These are phyloP conservation scores for Drechslerella dactyloides DNA, from an alignment of 2,329 filamentous ascomycete genomes.

Conservation along the genomic window DNA sequence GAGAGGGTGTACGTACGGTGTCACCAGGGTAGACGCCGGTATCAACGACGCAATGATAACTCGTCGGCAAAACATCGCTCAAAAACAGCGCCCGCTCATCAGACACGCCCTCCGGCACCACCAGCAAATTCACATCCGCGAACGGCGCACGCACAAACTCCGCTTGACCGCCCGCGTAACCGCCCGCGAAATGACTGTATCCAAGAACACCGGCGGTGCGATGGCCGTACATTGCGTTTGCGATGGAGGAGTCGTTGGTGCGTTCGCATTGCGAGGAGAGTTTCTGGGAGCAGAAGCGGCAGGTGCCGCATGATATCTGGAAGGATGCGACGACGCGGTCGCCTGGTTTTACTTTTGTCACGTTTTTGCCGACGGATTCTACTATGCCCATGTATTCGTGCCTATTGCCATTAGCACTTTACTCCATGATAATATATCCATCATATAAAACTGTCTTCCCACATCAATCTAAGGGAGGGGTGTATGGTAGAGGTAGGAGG, in stretches of 20 bases:
- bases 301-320: constrained; percentile 72
- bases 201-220: constrained; percentile 72
- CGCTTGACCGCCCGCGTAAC: constrained; percentile 85
- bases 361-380: constrained; percentile 64
- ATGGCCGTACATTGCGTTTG: constrained; percentile 78
- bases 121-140: constrained; percentile 79
- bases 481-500: neutral
- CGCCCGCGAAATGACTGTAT: constrained; percentile 71
- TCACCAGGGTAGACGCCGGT: constrained; percentile 80
- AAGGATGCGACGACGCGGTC: constrained; percentile 82
- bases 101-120: constrained; percentile 77
- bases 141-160: constrained; percentile 84
- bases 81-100: constrained; percentile 85
- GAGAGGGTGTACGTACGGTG: constrained; percentile 62
- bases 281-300: constrained; percentile 80
- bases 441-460: neutral
- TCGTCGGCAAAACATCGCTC: constrained; percentile 79
- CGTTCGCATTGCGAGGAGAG: constrained; percentile 79
- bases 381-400: constrained; percentile 65
- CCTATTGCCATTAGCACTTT: constrained; percentile 3
- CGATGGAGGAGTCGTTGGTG: constrained; percentile 75
- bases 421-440: too few species aligned
- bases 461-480: neutral
- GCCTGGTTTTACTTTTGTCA: constrained; percentile 66
- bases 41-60: constrained; percentile 82